Percentiles rank a stretch among this genome's conserved stretches.
Conservation (phyloP, 2,329 filamentous ascomycete genomes). For the Pseudogymnoascus sp. region DNA sequence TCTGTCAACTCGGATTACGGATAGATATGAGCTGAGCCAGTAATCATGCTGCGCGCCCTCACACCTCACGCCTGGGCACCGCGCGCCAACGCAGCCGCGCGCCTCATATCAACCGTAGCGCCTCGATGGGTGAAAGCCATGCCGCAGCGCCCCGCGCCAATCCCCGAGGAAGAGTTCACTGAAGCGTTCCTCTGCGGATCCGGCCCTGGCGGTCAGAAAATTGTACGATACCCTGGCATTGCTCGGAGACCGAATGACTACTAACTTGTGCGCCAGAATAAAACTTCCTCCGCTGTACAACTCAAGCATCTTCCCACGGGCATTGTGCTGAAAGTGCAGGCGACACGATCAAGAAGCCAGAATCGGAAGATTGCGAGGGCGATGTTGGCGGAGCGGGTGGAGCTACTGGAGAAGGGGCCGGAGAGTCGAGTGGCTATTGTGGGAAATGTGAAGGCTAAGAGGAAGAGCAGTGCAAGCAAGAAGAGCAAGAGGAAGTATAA, state of each 20-base stretch:
- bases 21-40: background rate
- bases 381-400: constrained; percentile 50
- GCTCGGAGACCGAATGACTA: background rate
- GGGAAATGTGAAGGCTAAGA: constrained; percentile 55
- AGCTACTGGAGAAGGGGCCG: constrained; percentile 65
- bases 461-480: constrained; percentile 69
- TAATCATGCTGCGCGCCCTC: background rate
- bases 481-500: constrained; percentile 78
- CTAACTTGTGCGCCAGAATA: constrained; percentile 55
- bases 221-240: constrained; percentile 45
- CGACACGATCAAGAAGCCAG: constrained; percentile 75
- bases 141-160: constrained; percentile 65
- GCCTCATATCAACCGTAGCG: constrained; percentile 12
- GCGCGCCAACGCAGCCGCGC: background rate
- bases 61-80: background rate
- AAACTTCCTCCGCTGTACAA: constrained; percentile 92
- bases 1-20: background rate
- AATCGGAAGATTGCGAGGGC: constrained; percentile 80
- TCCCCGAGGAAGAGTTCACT: constrained; percentile 71
- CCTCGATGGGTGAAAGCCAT: constrained; percentile 46
- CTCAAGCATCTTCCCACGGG: constrained; percentile 85
- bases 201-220: constrained; percentile 93
- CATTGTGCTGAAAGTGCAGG: constrained; percentile 89
- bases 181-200: constrained; percentile 85
- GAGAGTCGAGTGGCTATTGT: constrained; percentile 60